Base-by-base conservation (phyloP, 345 rosid genomes). In the Eutrema heterophyllum region DNA sequence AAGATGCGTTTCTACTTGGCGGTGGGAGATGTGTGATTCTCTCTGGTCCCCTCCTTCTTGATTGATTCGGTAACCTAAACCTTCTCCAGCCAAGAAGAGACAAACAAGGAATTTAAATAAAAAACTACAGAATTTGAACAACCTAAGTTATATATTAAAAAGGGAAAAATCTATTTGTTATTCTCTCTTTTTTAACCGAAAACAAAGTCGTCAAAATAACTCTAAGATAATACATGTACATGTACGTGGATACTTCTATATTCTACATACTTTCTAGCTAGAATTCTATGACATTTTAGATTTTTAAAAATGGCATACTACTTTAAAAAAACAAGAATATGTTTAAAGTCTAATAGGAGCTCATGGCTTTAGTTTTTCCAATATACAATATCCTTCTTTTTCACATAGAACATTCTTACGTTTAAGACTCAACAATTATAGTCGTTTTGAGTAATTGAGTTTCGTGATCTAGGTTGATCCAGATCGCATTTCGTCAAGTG, bases 51-150 rank as follows among this genome's bases (percentile, higher is more conserved):
- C 26, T 13, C 29, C 6, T 49, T 50, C 43, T 43, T 53, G 27
- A 35, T 39, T 21, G 68, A 68, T 60, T 67, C 32, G 79, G 63
- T 58, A 68, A 59, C 56, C 73, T 67, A 68, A 68, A 59, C 68
- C 29, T 58, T 75, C 54, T 49, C 30, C 4, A 18, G 52, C 68
- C 62, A 58, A 58, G 29, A 67, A 24, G 73, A 60, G 13, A 59
- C 59, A 38, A 66, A 65, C 49, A 56, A 65, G 15, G 62, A 73
- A 74, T 1, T 21, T 21, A 21, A 21, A 21, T 21, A 21, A 52
- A 65, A 35, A 46, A 52, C 50, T 56, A 56, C 32, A 33, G 21
- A 33, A n/a, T 11, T 40, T 49, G 9, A 41, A 61, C 52, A 12
- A 49, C 40, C 1, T 40, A 29, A 11, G 21, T 8, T 38, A n/a